Conservation (phyloP, 495 filamentous ascomycete species). For the Xylaria bambusicola region DNA sequence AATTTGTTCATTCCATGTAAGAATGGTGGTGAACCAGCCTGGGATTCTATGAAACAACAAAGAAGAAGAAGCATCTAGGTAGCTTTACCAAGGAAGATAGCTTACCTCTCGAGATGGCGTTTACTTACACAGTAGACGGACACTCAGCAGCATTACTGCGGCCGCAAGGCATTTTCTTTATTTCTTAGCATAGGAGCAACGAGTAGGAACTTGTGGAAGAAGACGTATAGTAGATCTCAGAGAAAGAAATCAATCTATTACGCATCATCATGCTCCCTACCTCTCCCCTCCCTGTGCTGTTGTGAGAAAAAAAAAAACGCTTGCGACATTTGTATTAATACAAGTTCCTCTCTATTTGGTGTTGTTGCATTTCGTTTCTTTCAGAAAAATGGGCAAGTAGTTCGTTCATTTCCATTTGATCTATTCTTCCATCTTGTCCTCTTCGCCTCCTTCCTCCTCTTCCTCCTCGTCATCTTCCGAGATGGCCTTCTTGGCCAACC, state of each 20-base stretch:
- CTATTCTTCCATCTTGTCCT: conserved; percentile 79
- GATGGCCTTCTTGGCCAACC: conserved; percentile 74
- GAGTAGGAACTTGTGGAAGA: conserved; percentile 1
- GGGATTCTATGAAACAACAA: no score
- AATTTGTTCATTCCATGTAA: not conserved
- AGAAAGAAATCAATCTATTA: conserved; percentile 12
- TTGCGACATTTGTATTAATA: conserved; percentile 16
- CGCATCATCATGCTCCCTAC: conserved; percentile 1
- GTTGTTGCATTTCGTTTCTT: no score
- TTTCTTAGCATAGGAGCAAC: conserved; percentile 1
- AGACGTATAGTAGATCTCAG: conserved; percentile 7
- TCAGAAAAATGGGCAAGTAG: no score
- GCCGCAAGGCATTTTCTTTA: not conserved
- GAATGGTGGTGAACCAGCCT: not conserved
- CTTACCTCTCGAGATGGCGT: conserved; percentile 9
- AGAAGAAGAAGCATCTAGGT: conserved; percentile 10
- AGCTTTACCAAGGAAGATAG: conserved; percentile 15
- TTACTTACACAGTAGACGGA: conserved; percentile 7
- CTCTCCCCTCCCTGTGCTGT: no score
- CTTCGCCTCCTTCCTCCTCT: conserved; percentile 45
- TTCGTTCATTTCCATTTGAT: no score
- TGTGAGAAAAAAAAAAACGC: no score
- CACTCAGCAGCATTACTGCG: conserved; percentile 5
- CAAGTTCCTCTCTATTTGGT: conserved; percentile 3
- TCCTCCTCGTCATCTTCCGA: conserved; percentile 78